Base-by-base conservation (phyloP, 345 rosid genomes). In the Gossypium herbaceum region DNA sequence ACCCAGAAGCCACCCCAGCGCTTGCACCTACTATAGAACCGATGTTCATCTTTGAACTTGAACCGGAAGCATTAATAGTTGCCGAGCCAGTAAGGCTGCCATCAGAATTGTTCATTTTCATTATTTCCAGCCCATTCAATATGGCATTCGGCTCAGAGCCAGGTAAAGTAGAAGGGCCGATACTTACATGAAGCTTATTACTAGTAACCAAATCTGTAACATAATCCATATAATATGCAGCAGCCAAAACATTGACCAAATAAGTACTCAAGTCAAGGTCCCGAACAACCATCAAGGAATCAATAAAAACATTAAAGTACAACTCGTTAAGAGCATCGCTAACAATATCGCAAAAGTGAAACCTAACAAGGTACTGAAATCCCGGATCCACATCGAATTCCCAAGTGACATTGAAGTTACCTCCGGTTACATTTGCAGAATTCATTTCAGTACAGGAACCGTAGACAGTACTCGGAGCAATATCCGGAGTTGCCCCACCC, bases 321-420 rank as follows among this genome's bases (percentile, higher is more conserved):
- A 94, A 93, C 76, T 81, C 7, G 74, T 94, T 84, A 50, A 87
- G 81, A 17, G 76, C 43, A 0, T 7, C 0, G 55, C 93, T 90
- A 61, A 86, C 81, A 52, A 94, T 87, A 77, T 94, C 97, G 47
- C 98, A 94, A 80, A 94, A 88, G 80, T 94, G 97, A 80, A 92
- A 88, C 80, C 98, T 86, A 65, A 92, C 76, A 56, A 94, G 88
- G 76, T 91, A 90, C 78, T 81, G 88, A 83, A 75, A 92, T 7
- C 92, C 93, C 3, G 86, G 80, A 52, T 87, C 90, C 79, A 94
- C 85, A 11, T 66, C 48, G 41, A 94, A 94, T 59, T 80, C 82
- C 98, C 98, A 94, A 7, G 94, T 94, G 74, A 91, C 90, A 50
- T 94, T 94, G 83, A 94, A 85, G 44, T 68, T 68, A 58, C 72